Evolutionary conservation across 768 basidiomycete species (phyloP), one percentile per base, ranked within the genome.

Genomic region (Tricholoma matsutake): DNA sequence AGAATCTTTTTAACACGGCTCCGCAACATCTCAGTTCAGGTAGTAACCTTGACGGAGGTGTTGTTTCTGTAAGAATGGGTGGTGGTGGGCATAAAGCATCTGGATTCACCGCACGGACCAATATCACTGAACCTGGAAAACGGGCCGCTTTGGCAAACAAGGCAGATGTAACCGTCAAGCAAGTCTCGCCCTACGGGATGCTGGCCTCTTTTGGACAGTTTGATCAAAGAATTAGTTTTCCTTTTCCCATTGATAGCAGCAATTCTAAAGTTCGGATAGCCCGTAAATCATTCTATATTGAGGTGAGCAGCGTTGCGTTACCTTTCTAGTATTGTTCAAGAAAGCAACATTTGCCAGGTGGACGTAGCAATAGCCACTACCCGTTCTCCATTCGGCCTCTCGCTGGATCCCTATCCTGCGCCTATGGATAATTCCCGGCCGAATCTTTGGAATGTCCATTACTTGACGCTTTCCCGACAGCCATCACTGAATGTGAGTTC

Each of bases 201-300:
- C 11, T 57, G 52, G 52, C 65, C 16, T 41, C 35, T 1, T 20
- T 66, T 14, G 64, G 35, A 3, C 60, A 53, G 25, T 45, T 34
- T 18, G 22, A 35, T 5, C 35, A 60, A 32, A 52, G 31, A n/a
- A 10, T 58, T 58, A 53, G 37, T 1, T 84, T 77, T 43, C 83
- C 83, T 0, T 78, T 81, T 47, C 81, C 81, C 9, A 69, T 86
- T 10, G 65, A 77, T 35, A 72, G 73, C 5, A 61, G 63, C n/a
- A 71, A 72, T 13, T 56, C 68, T 1, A 83, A 75, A 63, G 64
- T 79, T 8, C 77, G 83, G 3, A 64, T 86, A 32, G 85, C 85
- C 8, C 76, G 85, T 35, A 84, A 82, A 63, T 86, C 84, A 1
- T 75, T 68, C 25, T 87, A 82, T 59, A 70, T 86, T 6, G 77